phyloP scores from a whole-genome alignment of 2,329 filamentous ascomycete species.

The Trichoderma harzianum region DNA sequence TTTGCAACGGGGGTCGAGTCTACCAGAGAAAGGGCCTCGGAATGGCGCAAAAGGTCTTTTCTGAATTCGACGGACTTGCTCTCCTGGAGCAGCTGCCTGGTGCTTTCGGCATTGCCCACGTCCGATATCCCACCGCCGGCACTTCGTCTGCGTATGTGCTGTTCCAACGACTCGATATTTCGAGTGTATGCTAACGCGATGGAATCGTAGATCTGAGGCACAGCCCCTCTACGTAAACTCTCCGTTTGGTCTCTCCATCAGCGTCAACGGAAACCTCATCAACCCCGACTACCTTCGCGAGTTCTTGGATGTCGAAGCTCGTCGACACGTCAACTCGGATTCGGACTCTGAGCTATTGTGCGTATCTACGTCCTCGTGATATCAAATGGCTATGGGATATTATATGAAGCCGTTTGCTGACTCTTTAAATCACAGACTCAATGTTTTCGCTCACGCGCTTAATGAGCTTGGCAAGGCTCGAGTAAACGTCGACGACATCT shows the following conservation, averaged over 20 bases:
- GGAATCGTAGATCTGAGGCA: conserved; percentile 65
- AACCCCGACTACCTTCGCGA: conserved; percentile 66
- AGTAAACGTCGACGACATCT: conserved; percentile 75
- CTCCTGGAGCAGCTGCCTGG: conserved; percentile 54
- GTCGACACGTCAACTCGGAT: conserved; percentile 86
- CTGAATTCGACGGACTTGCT: neutral
- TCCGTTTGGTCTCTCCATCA: conserved; percentile 77
- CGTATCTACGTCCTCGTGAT: neutral
- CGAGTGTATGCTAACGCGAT: conserved; percentile 32
- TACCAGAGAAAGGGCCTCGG: conserved; percentile 90
- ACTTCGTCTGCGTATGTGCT: conserved; percentile 54
- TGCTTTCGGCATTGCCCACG: conserved; percentile 69
- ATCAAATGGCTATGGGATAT: conserved; percentile 9
- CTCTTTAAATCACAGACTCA: conserved; percentile 48
- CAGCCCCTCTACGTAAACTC: conserved; percentile 88
- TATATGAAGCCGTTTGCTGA: neutral
- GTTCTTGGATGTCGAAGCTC: conserved; percentile 73
- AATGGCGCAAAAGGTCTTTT: conserved; percentile 51
- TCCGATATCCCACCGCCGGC: conserved; percentile 87
- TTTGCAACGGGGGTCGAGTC: conserved; percentile 74
- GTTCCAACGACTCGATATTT: neutral
- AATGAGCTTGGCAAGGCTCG: conserved; percentile 77
- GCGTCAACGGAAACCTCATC: conserved; percentile 87
- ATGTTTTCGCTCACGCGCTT: conserved; percentile 80
- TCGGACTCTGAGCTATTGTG: conserved; percentile 67